A percentile compares a stretch with the other conserved stretches of the same genome.
phyloP scores from a whole-genome alignment of 768 basidiomycete species.

The Trametes villosa region DNA sequence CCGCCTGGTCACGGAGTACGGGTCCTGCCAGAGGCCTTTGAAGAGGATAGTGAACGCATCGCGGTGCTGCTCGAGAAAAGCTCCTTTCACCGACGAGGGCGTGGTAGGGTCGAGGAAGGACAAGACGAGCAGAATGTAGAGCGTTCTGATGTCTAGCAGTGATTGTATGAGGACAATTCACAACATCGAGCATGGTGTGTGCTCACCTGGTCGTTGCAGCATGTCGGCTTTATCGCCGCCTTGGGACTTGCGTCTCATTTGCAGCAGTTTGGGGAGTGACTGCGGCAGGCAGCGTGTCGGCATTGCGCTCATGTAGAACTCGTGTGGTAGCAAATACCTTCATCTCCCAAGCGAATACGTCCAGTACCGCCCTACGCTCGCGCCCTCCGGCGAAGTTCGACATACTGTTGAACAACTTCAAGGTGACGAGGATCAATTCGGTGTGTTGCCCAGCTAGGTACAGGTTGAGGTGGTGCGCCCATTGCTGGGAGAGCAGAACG shows the following conservation, averaged over 20 bases:
- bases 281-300: too few relatives aligned
- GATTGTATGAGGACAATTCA: background rate
- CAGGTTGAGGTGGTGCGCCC: slow-evolving; percentile 59
- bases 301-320: too few relatives aligned
- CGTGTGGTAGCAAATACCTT: slow-evolving; percentile 49
- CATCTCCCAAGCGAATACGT: slow-evolving; percentile 77
- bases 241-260: slow-evolving; percentile 70
- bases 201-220: slow-evolving; percentile 61
- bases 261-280: slow-evolving; percentile 68
- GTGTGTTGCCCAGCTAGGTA: slow-evolving; percentile 65
- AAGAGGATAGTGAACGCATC: slow-evolving; percentile 71
- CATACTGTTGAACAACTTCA: slow-evolving; percentile 67
- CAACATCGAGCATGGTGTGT: too few relatives aligned
- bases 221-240: slow-evolving; percentile 42
- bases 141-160: slow-evolving; percentile 73
- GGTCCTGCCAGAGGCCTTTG: slow-evolving; percentile 71
- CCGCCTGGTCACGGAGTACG: slow-evolving; percentile 59
- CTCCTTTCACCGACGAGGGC: slow-evolving; percentile 55
- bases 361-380: slow-evolving; percentile 64
- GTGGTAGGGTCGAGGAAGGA: slow-evolving; percentile 64
- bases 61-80: slow-evolving; percentile 73
- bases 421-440: slow-evolving; percentile 65
- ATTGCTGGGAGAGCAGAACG: slow-evolving; percentile 56
- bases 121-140: slow-evolving; percentile 72
- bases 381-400: slow-evolving; percentile 67